Percentiles rank a stretch among this genome's conserved stretches.
Evolutionary conservation across 78 protist species (phyloP).

Genomic region (Tieghemostelium lacteum): DNA sequence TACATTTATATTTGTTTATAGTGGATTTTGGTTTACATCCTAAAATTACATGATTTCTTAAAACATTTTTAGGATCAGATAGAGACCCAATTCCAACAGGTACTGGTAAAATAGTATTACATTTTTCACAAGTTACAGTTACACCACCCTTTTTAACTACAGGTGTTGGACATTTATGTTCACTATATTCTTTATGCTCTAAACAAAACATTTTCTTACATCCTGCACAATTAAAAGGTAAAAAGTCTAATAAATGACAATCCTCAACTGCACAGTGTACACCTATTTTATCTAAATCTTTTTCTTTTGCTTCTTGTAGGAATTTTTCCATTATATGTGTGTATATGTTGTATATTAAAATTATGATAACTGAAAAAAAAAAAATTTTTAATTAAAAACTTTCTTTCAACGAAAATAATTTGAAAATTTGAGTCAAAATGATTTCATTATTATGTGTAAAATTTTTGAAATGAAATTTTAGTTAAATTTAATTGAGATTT

Average conservation of each 20-base stretch:
- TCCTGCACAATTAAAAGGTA: conserved; percentile 9
- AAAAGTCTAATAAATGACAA: conserved; percentile 27
- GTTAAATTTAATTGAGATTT: too few relatives aligned
- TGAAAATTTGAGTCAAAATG: too few relatives aligned
- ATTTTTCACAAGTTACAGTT: conserved; percentile 16
- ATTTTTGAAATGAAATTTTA: too few relatives aligned
- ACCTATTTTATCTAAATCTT: conserved; percentile 43
- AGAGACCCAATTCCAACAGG: background rate
- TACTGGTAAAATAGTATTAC: conserved; percentile 26
- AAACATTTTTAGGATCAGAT: background rate
- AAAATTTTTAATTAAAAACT: too few relatives aligned
- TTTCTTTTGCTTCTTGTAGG: too few relatives aligned
- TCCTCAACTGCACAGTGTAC: conserved; percentile 1
- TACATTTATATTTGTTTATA: conserved; percentile 8
- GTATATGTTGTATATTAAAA: too few relatives aligned
- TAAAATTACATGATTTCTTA: background rate
- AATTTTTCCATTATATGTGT: too few relatives aligned
- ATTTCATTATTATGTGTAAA: too few relatives aligned
- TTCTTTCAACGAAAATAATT: too few relatives aligned
- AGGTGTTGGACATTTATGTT: conserved; percentile 30
- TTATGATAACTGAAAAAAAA: too few relatives aligned
- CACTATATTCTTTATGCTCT: conserved; percentile 9
- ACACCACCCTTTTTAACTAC: conserved; percentile 2
- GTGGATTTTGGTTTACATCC: conserved; percentile 10
- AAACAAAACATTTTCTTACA: conserved; percentile 8